These are phyloP conservation scores for Colletotrichum kahawae DNA, from an alignment of 2,329 filamentous ascomycete species.

Conservation along the genomic window DNA sequence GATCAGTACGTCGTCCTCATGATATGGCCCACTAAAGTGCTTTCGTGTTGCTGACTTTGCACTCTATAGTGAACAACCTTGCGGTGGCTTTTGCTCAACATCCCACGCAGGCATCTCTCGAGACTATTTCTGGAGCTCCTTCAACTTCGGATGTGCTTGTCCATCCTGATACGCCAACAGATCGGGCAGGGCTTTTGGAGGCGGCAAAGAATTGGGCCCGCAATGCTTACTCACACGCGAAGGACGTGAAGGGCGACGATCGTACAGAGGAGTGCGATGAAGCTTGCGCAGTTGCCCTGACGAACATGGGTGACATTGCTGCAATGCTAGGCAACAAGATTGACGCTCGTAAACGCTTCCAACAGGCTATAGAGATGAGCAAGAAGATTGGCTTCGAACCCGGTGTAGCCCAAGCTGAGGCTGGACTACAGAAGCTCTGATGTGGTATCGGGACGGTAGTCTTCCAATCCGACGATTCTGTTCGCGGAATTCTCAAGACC, in stretches of 20 bases:
- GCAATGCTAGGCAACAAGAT: conserved; percentile 71
- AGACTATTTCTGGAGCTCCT: conserved; percentile 7
- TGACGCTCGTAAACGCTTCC: conserved; percentile 72
- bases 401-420: conserved; percentile 57
- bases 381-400: conserved; percentile 56
- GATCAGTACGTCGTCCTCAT: conserved; percentile 62
- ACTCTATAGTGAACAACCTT: conserved; percentile 74
- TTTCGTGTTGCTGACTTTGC: conserved; percentile 2
- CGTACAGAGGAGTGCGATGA: conserved; percentile 82
- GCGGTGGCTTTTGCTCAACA: conserved; percentile 76
- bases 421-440: conserved; percentile 43
- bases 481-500: not conserved
- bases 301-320: conserved; percentile 85
- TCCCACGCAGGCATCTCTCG: conserved; percentile 41
- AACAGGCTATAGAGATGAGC: conserved; percentile 69
- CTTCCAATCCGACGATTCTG: not conserved
- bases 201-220: conserved; percentile 79
- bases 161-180: conserved; percentile 37
- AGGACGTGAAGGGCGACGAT: conserved; percentile 67
- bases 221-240: conserved; percentile 74
- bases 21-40: not conserved
- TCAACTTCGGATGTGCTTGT: not conserved
- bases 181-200: conserved; percentile 66
- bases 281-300: conserved; percentile 82
- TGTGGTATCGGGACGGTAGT: not conserved